These are phyloP conservation scores for Aciculoconidium aculeatum DNA, from an alignment of 805 yeast genomes.

Conservation along the genomic window DNA sequence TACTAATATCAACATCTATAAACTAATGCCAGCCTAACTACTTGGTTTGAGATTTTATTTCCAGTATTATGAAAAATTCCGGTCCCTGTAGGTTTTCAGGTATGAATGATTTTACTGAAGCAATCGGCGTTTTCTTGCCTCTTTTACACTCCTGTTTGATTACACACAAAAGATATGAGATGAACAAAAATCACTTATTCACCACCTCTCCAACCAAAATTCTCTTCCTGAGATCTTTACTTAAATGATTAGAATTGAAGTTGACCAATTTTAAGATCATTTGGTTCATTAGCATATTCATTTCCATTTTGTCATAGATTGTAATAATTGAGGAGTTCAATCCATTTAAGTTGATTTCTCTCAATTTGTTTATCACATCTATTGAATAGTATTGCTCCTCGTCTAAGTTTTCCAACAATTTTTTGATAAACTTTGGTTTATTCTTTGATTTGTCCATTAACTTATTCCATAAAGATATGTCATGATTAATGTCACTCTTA, in stretches of 20 bases:
- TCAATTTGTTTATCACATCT: slow-evolving; percentile 35
- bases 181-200: too few species aligned
- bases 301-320: slow-evolving; percentile 59
- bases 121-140: slow-evolving; percentile 1
- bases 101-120: too few species aligned
- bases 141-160: neutral
- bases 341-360: slow-evolving; percentile 61
- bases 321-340: slow-evolving; percentile 54
- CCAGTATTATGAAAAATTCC: too few species aligned
- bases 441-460: slow-evolving; percentile 64
- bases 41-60: too few species aligned
- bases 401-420: slow-evolving; percentile 64
- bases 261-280: slow-evolving; percentile 39
- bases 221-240: slow-evolving; percentile 4
- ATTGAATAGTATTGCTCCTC: slow-evolving; percentile 5
- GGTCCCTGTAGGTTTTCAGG: too few species aligned
- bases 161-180: too few species aligned
- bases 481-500: slow-evolving; percentile 54
- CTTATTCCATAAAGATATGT: slow-evolving; percentile 75
- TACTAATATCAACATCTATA: too few species aligned
- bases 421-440: slow-evolving; percentile 71
- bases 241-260: slow-evolving; percentile 4
- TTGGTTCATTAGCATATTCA: slow-evolving; percentile 45
- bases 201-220: slow-evolving; percentile 2
- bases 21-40: too few species aligned